phyloP scores from a whole-genome alignment of 768 basidiomycete genomes.

The Astraeus odoratus region DNA sequence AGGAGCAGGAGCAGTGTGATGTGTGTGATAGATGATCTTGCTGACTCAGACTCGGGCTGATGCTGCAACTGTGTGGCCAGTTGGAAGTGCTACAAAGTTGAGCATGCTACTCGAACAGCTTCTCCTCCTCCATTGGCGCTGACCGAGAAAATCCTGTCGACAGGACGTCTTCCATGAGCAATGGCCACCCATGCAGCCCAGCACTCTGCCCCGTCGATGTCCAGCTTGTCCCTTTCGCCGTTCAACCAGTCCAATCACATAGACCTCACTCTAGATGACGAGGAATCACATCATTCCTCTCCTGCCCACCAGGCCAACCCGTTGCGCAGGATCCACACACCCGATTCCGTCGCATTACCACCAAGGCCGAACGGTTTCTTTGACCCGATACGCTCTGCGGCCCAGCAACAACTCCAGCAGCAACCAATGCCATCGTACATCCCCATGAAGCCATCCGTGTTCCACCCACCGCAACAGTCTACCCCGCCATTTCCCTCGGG shows the following conservation, averaged over 20 bases:
- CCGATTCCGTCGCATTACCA: slow-evolving; percentile 20
- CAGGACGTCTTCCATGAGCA: slow-evolving; percentile 14
- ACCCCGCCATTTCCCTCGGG: slow-evolving; percentile 8
- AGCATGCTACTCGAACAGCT: background rate
- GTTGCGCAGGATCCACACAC: slow-evolving; percentile 36
- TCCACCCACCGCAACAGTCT: slow-evolving; percentile 13
- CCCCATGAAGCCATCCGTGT: slow-evolving; percentile 15
- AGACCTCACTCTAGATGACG: slow-evolving; percentile 68
- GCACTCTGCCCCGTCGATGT: slow-evolving; percentile 27
- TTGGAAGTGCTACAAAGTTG: background rate
- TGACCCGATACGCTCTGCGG: slow-evolving; percentile 16
- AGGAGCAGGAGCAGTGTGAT: background rate
- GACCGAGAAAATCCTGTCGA: slow-evolving; percentile 9
- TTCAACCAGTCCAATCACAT: slow-evolving; percentile 48
- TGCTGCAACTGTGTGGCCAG: background rate
- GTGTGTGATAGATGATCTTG: background rate
- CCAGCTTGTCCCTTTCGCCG: slow-evolving; percentile 31
- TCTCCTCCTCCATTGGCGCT: background rate
- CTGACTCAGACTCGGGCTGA: background rate
- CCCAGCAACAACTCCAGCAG: slow-evolving; percentile 14
- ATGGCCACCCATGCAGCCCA: slow-evolving; percentile 24
- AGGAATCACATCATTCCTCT: slow-evolving; percentile 32
- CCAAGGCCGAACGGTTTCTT: slow-evolving; percentile 9
- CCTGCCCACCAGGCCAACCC: slow-evolving; percentile 22
- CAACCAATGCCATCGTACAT: slow-evolving; percentile 17